Base-by-base conservation (phyloP, 345 rosid genomes). In the Gossypium raimondii region DNA sequence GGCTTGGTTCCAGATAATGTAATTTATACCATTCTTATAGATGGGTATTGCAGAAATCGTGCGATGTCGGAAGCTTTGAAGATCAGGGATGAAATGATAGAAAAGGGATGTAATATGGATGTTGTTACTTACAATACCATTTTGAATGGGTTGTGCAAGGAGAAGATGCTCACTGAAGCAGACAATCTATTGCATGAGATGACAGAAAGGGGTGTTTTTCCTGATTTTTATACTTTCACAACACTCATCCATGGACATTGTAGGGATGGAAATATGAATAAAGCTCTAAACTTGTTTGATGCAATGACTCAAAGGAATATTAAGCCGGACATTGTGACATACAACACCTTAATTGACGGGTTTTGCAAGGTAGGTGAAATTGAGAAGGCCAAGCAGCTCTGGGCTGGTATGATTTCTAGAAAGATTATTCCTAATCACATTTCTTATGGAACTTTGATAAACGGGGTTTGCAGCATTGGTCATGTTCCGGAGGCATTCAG, bases 301-400 rank as follows among this genome's bases (percentile, higher is more conserved):
- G 81, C 77, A 69, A 94, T 90, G 96, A 79, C 81, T 9, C 84
- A 82, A 70, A 82, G 84, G 82, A 87, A 83, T 77, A 86, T 92
- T 64, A 87, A 84, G 73, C 86, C 92, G 25, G 96, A 92, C 61
- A 84, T 85, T 67, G 97, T 92, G 82, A 87, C 97, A 1, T 93
- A 82, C 84, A 92, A 92, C 83, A 86, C 94, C 17, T 70, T 92
- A 59, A 80, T 93, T 78, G 94, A 90, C 57, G 97, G 97, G 75
- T 92, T 90, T 81, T 89, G 94, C 81, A 87, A 88, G 81, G 78
- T 72, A 48, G 90, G 92, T 70, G 90, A 91, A 72, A 79, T 92
- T 76, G 87, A 85, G 60, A 86, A 83, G 81, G 92, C 91, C 48
- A 81, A 79, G 29, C 76, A 85, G 71, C 57, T 93, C 59, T 91